Percentiles rank a stretch among this genome's conserved stretches.
Evolutionary conservation across 164 flowering plant species (phyloP).

Genomic region (Aristolochia fimbriata): DNA sequence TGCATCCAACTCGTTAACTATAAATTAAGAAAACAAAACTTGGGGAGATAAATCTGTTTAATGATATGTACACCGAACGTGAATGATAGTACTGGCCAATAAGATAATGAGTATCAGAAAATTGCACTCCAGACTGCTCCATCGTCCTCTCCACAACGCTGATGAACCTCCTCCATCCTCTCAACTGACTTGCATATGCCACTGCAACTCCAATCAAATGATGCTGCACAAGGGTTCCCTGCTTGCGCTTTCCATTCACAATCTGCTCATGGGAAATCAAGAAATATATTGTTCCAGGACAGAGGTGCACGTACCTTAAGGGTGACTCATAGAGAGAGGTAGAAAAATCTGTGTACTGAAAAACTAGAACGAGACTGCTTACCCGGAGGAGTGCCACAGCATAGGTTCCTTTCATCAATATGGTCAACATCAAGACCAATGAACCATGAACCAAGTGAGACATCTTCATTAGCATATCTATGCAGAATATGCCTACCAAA

Average conservation of each 20-base stretch:
- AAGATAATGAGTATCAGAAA: slow-evolving; percentile 24
- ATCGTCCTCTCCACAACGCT: slow-evolving; percentile 75
- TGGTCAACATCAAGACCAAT: slow-evolving; percentile 89
- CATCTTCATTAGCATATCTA: slow-evolving; percentile 88
- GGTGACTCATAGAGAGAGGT: not conserved
- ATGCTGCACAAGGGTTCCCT: slow-evolving; percentile 86
- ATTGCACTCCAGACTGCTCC: slow-evolving; percentile 71
- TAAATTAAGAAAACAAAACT: too few species aligned
- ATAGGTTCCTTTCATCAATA: slow-evolving; percentile 76
- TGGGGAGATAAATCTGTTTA: too few species aligned
- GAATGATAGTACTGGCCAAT: too few species aligned
- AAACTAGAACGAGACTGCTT: slow-evolving; percentile 6
- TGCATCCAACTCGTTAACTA: too few species aligned
- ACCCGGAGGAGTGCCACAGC: slow-evolving; percentile 91
- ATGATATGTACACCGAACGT: too few species aligned
- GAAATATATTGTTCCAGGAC: not conserved
- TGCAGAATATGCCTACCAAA: slow-evolving; percentile 61
- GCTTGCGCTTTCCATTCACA: slow-evolving; percentile 95
- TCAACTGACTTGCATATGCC: slow-evolving; percentile 87
- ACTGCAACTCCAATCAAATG: slow-evolving; percentile 96
- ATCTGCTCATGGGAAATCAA: slow-evolving; percentile 21
- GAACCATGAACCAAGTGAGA: slow-evolving; percentile 89
- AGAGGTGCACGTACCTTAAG: too few species aligned
- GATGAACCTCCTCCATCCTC: slow-evolving; percentile 79
- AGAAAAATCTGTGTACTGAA: too few species aligned